phyloP scores from a whole-genome alignment of 495 filamentous ascomycete species.

The Aspergillus indologenus region DNA sequence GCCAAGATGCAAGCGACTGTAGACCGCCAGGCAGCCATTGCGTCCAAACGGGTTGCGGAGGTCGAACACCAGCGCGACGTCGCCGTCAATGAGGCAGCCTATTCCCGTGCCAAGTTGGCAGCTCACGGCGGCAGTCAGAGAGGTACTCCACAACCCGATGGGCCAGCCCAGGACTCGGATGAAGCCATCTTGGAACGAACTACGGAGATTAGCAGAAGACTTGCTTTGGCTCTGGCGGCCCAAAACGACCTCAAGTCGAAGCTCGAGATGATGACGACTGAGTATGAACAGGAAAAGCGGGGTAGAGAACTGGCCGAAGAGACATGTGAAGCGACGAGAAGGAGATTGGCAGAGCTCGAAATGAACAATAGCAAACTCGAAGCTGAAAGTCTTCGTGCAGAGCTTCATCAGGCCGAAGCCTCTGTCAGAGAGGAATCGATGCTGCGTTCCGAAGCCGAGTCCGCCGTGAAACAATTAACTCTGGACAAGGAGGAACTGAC shows the following conservation, averaged over 20 bases:
- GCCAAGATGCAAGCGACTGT: constrained; percentile 74
- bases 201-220: constrained; percentile 75
- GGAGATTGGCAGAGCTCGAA: constrained; percentile 79
- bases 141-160: constrained; percentile 69
- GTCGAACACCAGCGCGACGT: constrained; percentile 90
- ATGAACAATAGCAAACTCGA: constrained; percentile 79
- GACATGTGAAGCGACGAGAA: constrained; percentile 75
- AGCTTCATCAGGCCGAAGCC: constrained; percentile 74
- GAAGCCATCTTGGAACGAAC: constrained; percentile 59
- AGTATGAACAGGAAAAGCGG: constrained; percentile 76
- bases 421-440: constrained; percentile 75
- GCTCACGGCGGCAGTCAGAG: constrained; percentile 71
- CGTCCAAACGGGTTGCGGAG: constrained; percentile 86
- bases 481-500: constrained; percentile 82
- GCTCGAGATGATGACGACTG: constrained; percentile 60
- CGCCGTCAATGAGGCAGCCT: constrained; percentile 87
- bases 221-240: constrained; percentile 72
- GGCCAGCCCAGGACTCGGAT: constrained; percentile 51
- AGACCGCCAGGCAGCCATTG: constrained; percentile 76
- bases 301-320: constrained; percentile 84
- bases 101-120: constrained; percentile 89
- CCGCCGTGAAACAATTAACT: constrained; percentile 65
- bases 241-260: constrained; percentile 73
- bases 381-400: constrained; percentile 76
- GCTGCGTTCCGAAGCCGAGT: constrained; percentile 68